A percentile compares a stretch with the other conserved stretches of the same genome.
These are phyloP conservation scores for Ceratopteris richardii DNA, from an alignment of 75 land plant genomes.

Conservation along the genomic window DNA sequence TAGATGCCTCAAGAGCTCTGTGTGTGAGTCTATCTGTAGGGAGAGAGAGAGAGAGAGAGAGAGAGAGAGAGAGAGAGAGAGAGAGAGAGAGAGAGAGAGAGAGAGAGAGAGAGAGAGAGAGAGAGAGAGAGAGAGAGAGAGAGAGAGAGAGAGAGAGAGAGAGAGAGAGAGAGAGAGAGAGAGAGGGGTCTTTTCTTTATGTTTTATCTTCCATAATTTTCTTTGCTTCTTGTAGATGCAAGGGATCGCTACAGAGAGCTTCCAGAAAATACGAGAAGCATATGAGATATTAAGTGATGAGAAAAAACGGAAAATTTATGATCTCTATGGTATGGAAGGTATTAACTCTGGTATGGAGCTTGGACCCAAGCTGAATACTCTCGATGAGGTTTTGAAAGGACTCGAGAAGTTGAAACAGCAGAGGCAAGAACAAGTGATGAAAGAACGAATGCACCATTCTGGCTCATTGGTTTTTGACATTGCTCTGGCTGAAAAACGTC, in stretches of 20 bases:
- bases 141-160: no score
- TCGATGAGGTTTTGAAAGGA: conserved; percentile 77
- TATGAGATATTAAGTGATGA: conserved; percentile 90
- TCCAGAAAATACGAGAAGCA: conserved; percentile 88
- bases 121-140: no score
- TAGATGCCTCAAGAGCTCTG: no score
- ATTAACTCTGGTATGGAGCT: conserved; percentile 85
- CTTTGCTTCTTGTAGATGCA: conserved; percentile 54
- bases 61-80: no score
- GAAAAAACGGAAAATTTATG: conserved; percentile 86
- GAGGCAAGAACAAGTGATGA: conserved; percentile 54
- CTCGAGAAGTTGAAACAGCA: conserved; percentile 62
- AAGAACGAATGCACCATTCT: conserved; percentile 56
- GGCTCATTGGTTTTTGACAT: conserved; percentile 67
- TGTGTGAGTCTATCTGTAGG: no score
- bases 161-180: no score
- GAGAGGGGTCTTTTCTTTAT: no score
- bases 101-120: no score
- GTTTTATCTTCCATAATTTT: no score
- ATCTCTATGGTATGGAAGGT: conserved; percentile 97
- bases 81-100: no score
- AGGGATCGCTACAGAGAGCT: conserved; percentile 92
- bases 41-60: no score
- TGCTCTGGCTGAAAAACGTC: conserved; percentile 69
- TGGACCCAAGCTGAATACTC: conserved; percentile 69